These are phyloP conservation scores for Akanthomyces dipterigenus DNA, from an alignment of 2,329 filamentous ascomycete species.

Conservation along the genomic window DNA sequence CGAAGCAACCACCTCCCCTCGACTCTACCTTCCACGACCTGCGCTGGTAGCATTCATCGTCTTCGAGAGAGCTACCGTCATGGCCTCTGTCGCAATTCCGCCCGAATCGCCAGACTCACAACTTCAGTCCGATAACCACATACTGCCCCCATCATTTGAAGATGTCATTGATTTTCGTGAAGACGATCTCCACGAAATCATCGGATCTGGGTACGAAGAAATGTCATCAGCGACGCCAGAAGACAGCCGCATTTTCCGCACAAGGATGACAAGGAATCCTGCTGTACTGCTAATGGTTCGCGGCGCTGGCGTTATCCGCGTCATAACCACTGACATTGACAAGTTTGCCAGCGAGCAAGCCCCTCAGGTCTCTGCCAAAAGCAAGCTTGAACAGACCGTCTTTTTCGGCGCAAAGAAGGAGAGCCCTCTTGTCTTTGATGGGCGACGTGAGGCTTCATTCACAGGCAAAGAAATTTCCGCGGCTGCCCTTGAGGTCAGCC, in stretches of 20 bases:
- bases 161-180: slow-evolving; percentile 76
- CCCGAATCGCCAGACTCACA: slow-evolving; percentile 71
- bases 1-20: slow-evolving; percentile 42
- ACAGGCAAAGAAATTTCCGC: slow-evolving; percentile 62
- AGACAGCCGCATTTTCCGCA: slow-evolving; percentile 42
- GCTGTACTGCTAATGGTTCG: slow-evolving; percentile 56
- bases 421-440: slow-evolving; percentile 82
- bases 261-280: slow-evolving; percentile 53
- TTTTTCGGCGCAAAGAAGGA: slow-evolving; percentile 79
- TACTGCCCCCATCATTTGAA: slow-evolving; percentile 65
- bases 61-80: slow-evolving; percentile 69
- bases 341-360: slow-evolving; percentile 52
- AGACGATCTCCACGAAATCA: slow-evolving; percentile 55
- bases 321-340: slow-evolving; percentile 52
- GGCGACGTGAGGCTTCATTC: slow-evolving; percentile 60
- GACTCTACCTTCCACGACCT: slow-evolving; percentile 70
- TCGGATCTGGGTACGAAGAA: slow-evolving; percentile 59
- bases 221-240: slow-evolving; percentile 35
- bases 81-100: slow-evolving; percentile 64
- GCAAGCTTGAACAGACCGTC: slow-evolving; percentile 87
- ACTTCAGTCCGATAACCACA: slow-evolving; percentile 59
- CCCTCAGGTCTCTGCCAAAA: slow-evolving; percentile 68
- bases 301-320: slow-evolving; percentile 54
- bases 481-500: slow-evolving; percentile 72
- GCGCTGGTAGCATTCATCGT: slow-evolving; percentile 75